Conservation (phyloP, 179 eudicot genomes). For the Spergularia azorica region DNA sequence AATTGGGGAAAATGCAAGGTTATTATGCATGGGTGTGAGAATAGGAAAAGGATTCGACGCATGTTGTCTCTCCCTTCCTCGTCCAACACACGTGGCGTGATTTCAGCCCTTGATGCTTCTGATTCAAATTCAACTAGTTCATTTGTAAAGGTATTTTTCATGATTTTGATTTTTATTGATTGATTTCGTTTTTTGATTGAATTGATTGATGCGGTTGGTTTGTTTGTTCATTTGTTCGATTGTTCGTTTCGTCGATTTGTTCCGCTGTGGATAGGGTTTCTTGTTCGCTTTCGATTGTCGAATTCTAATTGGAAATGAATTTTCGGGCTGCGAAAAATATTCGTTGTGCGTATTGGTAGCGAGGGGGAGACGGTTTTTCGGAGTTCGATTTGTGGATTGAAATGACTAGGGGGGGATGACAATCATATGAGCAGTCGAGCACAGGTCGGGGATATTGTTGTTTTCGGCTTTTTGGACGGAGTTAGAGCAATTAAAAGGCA, state of each 20-base stretch:
- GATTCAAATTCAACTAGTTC: slow-evolving; percentile 25
- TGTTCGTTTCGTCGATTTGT: background rate
- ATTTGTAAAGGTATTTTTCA: slow-evolving; percentile 45
- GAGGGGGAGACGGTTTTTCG: background rate
- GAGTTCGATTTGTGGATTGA: background rate
- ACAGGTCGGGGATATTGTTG: background rate
- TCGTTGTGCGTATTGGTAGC: background rate
- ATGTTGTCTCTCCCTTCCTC: slow-evolving; percentile 57
- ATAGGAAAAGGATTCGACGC: slow-evolving; percentile 48
- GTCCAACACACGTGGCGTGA: slow-evolving; percentile 30
- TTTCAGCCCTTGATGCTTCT: slow-evolving; percentile 14
- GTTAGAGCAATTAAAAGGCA: too few species aligned
- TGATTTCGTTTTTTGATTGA: background rate
- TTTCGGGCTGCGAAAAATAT: background rate
- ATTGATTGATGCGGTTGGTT: background rate
- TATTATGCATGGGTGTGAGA: slow-evolving; percentile 55
- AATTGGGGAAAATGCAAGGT: slow-evolving; percentile 62
- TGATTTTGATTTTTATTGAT: background rate
- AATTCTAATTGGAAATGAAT: background rate
- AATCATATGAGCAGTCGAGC: too few species aligned
- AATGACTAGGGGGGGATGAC: too few species aligned
- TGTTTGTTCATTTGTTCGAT: background rate
- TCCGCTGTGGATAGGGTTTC: background rate
- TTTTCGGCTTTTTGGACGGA: background rate
- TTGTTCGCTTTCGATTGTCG: background rate